Evolutionary conservation across 164 flowering plant species (phyloP).

Genomic region (Annona cherimola): DNA sequence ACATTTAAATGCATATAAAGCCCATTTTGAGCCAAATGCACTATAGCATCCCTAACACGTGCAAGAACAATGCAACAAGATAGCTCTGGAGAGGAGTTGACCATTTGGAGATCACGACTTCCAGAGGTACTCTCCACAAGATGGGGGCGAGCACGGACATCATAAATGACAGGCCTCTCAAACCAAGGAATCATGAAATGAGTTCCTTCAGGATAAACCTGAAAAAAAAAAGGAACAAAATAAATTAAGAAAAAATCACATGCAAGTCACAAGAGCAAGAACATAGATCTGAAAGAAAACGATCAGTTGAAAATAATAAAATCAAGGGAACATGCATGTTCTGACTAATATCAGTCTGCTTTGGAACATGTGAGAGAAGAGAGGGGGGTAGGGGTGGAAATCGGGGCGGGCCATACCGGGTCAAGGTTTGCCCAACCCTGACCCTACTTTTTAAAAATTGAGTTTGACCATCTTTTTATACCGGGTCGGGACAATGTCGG

Average conservation of each 20-base stretch:
- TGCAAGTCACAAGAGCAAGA: not conserved
- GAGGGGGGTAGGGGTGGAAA: no score
- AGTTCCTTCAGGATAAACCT: constrained; percentile 87
- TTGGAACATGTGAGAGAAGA: no score
- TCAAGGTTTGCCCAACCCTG: no score
- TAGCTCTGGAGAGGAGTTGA: constrained; percentile 9
- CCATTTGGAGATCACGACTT: constrained; percentile 80
- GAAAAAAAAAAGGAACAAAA: constrained; percentile 7
- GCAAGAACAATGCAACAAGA: not conserved
- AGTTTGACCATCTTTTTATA: no score
- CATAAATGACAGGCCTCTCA: constrained; percentile 66
- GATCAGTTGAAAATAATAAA: no score
- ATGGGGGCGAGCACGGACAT: constrained; percentile 75
- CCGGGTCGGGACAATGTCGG: no score
- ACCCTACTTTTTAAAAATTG: no score
- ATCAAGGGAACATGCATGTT: no score
- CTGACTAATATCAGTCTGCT: no score
- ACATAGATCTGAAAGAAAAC: not conserved
- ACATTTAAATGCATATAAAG: no score
- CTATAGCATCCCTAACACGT: not conserved
- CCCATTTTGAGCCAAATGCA: no score
- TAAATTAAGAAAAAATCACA: not conserved
- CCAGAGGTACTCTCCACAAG: constrained; percentile 64
- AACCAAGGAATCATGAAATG: constrained; percentile 76
- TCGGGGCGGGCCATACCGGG: no score